Evolutionary conservation across 2,329 filamentous ascomycete genomes (phyloP).

Genomic region (Aspergillus piperis): DNA sequence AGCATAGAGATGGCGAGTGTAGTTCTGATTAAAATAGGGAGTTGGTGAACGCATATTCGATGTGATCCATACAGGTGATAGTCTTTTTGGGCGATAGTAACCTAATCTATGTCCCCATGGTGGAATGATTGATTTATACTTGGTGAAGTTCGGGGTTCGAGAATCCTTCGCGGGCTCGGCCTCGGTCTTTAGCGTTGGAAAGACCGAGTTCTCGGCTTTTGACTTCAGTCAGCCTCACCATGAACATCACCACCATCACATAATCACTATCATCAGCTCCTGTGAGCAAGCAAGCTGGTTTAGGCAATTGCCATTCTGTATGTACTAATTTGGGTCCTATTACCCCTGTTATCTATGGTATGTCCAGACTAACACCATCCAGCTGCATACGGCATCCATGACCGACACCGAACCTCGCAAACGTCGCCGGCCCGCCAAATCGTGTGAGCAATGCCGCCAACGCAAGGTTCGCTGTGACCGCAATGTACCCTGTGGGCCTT

Average conservation of each 20-base stretch:
- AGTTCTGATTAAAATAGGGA: not conserved
- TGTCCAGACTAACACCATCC: not conserved
- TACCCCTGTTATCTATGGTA: not conserved
- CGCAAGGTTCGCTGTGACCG: constrained; percentile 35
- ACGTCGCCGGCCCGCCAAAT: constrained; percentile 30
- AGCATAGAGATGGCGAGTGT: not conserved
- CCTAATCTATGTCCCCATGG: not conserved
- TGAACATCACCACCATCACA: not conserved
- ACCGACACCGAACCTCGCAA: constrained; percentile 22
- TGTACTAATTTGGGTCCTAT: too few relatives aligned
- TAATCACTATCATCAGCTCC: not conserved
- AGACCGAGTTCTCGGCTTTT: not conserved
- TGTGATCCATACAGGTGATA: not conserved
- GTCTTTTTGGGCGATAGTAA: not conserved
- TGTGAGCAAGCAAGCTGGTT: not conserved
- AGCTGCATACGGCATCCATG: not conserved
- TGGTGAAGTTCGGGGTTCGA: not conserved
- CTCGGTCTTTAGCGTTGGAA: not conserved
- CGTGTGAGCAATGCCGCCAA: constrained; percentile 32
- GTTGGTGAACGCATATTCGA: not conserved
- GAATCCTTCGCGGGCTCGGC: not conserved
- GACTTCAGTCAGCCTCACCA: not conserved
- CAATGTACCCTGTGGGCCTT: constrained; percentile 29
- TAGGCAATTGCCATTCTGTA: not conserved
- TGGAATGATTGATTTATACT: not conserved